These are phyloP conservation scores for Fomitopsis pinicola DNA, from an alignment of 1,284 basidiomycete genomes.

Conservation along the genomic window DNA sequence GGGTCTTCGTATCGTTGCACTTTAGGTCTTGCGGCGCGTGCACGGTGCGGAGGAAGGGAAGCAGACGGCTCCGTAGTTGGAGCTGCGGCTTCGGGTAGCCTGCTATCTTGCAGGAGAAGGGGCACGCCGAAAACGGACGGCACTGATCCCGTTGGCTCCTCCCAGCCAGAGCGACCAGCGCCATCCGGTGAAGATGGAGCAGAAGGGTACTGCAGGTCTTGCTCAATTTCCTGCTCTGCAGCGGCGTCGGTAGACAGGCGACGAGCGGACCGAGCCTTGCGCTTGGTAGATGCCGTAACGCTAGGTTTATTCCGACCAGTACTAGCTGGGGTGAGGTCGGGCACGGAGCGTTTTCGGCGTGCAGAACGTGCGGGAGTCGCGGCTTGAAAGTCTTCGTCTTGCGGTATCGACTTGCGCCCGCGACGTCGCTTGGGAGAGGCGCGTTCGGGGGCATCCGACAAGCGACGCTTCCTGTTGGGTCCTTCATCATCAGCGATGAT, in stretches of 20 bases:
- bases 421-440: conserved; percentile 1
- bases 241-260: not conserved
- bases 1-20: conserved; percentile 46
- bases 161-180: not conserved
- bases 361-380: not conserved
- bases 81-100: not conserved
- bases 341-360: conserved; percentile 5
- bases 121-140: conserved; percentile 3
- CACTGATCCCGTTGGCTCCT: not conserved
- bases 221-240: not conserved
- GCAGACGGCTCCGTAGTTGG: conserved; percentile 23
- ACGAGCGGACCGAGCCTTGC: not conserved
- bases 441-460: conserved; percentile 1
- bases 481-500: conserved; percentile 14
- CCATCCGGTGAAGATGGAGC: not conserved
- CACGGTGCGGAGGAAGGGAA: conserved; percentile 38
- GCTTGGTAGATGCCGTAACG: conserved; percentile 1
- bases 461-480: conserved; percentile 5
- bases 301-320: not conserved
- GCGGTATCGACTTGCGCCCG: not conserved
- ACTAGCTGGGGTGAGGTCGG: conserved; percentile 4
- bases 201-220: not conserved
- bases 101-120: conserved; percentile 6
- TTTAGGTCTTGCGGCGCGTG: conserved; percentile 44
- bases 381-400: not conserved